Percentiles rank a stretch among this genome's conserved stretches.
phyloP scores from a whole-genome alignment of 2,329 filamentous ascomycete genomes.

The Daldinia sp. region DNA sequence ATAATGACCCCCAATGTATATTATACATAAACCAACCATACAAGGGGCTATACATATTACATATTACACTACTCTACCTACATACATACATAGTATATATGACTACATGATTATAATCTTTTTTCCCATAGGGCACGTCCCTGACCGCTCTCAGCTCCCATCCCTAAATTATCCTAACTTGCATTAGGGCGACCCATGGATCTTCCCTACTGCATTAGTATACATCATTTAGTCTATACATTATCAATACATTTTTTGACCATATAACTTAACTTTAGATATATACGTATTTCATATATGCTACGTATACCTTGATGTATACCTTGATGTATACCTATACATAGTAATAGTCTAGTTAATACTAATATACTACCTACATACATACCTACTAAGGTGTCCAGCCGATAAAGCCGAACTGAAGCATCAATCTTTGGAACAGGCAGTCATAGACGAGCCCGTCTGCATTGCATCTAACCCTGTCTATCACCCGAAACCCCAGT shows the following conservation, averaged over 20 bases:
- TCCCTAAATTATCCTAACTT: constrained; percentile 7
- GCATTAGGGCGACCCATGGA: constrained; percentile 19
- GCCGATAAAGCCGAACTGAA: constrained; percentile 32
- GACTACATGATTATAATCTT: neutral
- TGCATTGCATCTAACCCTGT: constrained; percentile 24
- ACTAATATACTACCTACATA: constrained; percentile 3
- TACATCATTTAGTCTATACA: neutral
- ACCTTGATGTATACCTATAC: too few species aligned
- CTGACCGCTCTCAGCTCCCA: constrained; percentile 30
- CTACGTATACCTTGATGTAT: too few species aligned
- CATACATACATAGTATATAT: too few species aligned
- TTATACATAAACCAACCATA: neutral
- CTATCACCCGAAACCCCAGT: neutral
- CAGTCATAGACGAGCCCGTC: constrained; percentile 12
- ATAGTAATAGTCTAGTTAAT: neutral
- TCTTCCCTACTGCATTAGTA: constrained; percentile 22
- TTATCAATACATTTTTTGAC: neutral
- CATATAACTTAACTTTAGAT: neutral
- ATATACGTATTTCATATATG: too few species aligned
- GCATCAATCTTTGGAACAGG: constrained; percentile 18
- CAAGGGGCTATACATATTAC: too few species aligned
- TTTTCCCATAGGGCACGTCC: constrained; percentile 18
- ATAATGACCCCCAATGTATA: constrained; percentile 6
- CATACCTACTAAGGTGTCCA: too few species aligned
- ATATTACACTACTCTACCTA: too few species aligned